Conservation (phyloP, 768 basidiomycete species). For the Tylopilus balloui region DNA sequence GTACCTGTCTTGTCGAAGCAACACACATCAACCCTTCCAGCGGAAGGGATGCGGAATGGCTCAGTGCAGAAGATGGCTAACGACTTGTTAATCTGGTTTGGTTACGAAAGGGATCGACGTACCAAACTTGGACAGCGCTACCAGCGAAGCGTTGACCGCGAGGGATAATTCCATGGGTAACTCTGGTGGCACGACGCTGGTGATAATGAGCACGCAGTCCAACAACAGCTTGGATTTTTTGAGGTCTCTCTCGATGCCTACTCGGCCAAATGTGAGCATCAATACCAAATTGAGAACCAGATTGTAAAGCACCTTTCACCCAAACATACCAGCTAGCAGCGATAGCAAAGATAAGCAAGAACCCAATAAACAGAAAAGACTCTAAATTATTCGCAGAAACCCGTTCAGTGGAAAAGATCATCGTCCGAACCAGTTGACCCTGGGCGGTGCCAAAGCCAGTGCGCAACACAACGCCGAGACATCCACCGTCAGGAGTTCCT, state of each 20-base stretch:
- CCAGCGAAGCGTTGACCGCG: constrained; percentile 92
- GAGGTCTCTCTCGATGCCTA: constrained; percentile 86
- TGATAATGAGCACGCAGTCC: constrained; percentile 95
- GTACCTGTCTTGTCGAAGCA: constrained; percentile 99
- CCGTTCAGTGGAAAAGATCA: constrained; percentile 98
- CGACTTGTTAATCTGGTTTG: constrained; percentile 1
- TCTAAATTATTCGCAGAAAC: constrained; percentile 96
- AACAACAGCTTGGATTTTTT: constrained; percentile 94
- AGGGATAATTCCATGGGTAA: constrained; percentile 96
- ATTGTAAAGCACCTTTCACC: constrained; percentile 70
- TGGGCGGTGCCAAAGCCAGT: constrained; percentile 98
- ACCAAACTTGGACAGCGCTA: constrained; percentile 92
- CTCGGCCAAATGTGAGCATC: constrained; percentile 4
- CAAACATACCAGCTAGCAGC: constrained; percentile 99
- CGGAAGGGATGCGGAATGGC: constrained; percentile 95
- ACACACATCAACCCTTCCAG: constrained; percentile 95
- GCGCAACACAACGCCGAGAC: constrained; percentile 86
- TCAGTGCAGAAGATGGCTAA: constrained; percentile 98
- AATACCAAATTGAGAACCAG: background rate
- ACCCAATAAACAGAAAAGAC: constrained; percentile 96
- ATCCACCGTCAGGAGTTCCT: constrained; percentile 86
- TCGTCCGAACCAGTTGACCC: constrained; percentile 94
- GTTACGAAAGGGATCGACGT: constrained; percentile 23
- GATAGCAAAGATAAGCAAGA: constrained; percentile 94
- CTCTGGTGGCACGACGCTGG: constrained; percentile 96